Base-by-base conservation (phyloP, 441 rosid species). In the Populus hybrid region DNA sequence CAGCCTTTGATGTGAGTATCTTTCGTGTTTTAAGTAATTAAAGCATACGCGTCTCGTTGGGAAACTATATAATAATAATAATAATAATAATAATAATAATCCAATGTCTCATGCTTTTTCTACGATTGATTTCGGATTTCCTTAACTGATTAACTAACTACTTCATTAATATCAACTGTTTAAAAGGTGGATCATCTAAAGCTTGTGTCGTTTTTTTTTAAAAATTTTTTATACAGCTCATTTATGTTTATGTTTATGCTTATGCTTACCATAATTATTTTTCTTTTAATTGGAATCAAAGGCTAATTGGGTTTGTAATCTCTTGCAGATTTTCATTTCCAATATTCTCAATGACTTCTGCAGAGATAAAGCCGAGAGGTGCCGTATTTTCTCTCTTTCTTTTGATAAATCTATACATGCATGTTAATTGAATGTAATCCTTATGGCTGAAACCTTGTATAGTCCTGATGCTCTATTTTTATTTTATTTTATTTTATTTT, bases 351-450 rank as follows among this genome's bases (percentile, higher is more conserved):
- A 94, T 93, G 98, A 93, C 96, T 74, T 89, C 88, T 29, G 81
- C 89, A 24, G 83, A 79, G 24, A 80, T 95, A 64, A 92, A 93
- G 82, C 90, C 98, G 10, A 92, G 91, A 93, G 99, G 98, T 78
- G 18, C 12, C 6, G 16, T 29, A 16, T 10, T 68, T 36, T 64
- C 21, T 18, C 26, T 18, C 40, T 35, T 59, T 53, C 42, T 36
- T 7, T 33, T 31, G 9, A n/a, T 36, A 40, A 40, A 40, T 56
- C 14, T 23, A 7, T 0, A 56, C 16, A 6, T 7, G 24, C 33
- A 50, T 18, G 45, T 36, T 50, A 23, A 23, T 16, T 50, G 21
- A 33, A 33, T 33, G 63, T 24, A 2, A n/a, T 10, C 42, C 31
- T 71, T 71, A 36, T 26, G n/a, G 53, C 64, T 6, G 28, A 7